Evolutionary conservation across 177 flowering plant species (phyloP).

Genomic region (Vitis hybrid): DNA sequence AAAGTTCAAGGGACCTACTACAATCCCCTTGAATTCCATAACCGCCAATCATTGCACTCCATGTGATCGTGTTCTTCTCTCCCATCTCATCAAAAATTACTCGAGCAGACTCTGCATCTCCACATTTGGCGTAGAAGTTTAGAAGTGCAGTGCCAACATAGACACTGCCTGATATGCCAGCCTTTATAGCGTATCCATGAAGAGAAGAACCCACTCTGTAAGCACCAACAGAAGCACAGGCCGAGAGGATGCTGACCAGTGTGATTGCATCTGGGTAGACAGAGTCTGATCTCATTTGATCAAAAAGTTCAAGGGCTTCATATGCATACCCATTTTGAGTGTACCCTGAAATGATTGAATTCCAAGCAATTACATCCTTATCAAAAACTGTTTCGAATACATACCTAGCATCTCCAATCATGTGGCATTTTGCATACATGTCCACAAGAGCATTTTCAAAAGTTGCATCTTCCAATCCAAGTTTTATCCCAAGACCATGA

Average conservation of each 20-base stretch:
- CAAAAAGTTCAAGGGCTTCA: conserved; percentile 48
- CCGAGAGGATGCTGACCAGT: conserved; percentile 52
- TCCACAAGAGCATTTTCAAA: conserved; percentile 63
- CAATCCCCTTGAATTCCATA: conserved; percentile 70
- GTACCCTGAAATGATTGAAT: conserved; percentile 64
- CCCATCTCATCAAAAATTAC: conserved; percentile 56
- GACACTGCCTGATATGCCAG: conserved; percentile 49
- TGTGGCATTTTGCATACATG: conserved; percentile 68
- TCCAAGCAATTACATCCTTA: conserved; percentile 64
- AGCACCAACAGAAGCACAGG: conserved; percentile 52
- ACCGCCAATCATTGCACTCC: conserved; percentile 74
- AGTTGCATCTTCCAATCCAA: conserved; percentile 40
- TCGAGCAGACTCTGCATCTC: conserved; percentile 54
- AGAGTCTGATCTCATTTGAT: conserved; percentile 43
- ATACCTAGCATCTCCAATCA: conserved; percentile 41
- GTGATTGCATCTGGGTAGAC: conserved; percentile 60
- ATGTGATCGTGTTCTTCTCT: conserved; percentile 51
- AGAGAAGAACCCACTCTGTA: conserved; percentile 45
- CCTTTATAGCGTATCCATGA: conserved; percentile 53
- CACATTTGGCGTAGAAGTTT: conserved; percentile 71
- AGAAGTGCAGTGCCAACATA: conserved; percentile 65
- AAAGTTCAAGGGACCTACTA: conserved; percentile 39
- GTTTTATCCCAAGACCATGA: conserved; percentile 48
- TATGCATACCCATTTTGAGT: conserved; percentile 46
- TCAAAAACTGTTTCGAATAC: conserved; percentile 40